Conservation (phyloP, 2,329 filamentous ascomycete species). For the Trichoderma cornu-damae region DNA sequence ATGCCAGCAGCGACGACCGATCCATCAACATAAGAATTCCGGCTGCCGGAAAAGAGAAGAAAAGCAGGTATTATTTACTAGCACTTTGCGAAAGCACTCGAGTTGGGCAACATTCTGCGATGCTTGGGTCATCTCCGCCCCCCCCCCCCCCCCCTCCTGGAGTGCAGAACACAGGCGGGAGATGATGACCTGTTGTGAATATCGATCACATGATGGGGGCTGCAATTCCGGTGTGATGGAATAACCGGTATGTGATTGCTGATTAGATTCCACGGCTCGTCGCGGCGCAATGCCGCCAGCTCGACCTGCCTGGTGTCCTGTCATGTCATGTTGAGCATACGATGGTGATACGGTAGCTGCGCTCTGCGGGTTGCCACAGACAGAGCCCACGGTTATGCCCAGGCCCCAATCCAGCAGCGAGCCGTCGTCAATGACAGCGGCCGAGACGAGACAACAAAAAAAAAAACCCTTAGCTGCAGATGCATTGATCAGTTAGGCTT, state of each 20-base stretch:
- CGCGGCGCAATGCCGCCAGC: background rate
- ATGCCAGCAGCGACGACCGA: background rate
- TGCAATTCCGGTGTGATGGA: background rate
- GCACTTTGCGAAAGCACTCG: too few species aligned
- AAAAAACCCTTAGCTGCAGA: background rate
- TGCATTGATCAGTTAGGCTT: background rate
- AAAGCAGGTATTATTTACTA: background rate
- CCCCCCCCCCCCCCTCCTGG: background rate
- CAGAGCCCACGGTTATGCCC: constrained; percentile 8
- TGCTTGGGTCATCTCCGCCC: background rate
- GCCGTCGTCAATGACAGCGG: constrained; percentile 1
- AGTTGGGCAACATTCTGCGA: background rate
- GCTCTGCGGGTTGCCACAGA: constrained; percentile 11
- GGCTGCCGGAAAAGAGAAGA: background rate
- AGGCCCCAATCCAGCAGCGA: constrained; percentile 3
- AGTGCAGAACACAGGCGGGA: constrained; percentile 1
- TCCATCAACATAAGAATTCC: background rate
- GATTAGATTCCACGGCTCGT: background rate
- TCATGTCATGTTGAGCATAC: background rate
- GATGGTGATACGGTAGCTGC: constrained; percentile 4
- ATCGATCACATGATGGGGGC: background rate
- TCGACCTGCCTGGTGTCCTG: background rate
- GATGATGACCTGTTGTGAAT: background rate
- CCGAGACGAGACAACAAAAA: too few species aligned
- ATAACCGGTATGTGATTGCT: background rate